Evolutionary conservation across 305 asterid genomes (phyloP), one percentile per base, ranked within the genome.

Genomic region (Fraxinus xanthoxyloides): DNA sequence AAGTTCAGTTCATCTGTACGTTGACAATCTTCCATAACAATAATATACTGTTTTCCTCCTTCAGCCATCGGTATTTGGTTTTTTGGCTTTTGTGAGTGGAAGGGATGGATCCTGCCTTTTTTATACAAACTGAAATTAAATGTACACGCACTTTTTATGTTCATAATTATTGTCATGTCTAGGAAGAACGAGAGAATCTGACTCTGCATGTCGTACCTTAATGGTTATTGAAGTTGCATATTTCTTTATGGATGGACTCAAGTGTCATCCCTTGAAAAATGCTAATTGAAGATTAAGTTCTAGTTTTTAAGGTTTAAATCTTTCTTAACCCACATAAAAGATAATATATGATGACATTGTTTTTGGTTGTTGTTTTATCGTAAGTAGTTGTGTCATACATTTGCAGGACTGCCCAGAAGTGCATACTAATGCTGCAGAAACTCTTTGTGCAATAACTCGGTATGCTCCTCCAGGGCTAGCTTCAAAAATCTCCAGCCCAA

Each of bases 1-100:
- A 96, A 96, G 89, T 93, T 93, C 87, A 92, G 95, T 87, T 94
- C 98, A 88, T 92, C 98, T 75, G 99, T 96, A 93, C 86, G 99
- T 92, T 83, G 83, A 84, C 54, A 75, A 51, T 84, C 82, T 84
- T 83, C 73, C 81, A 76, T 82, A 59, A 21, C 7, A 67, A 36
- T 80, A 23, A 19, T 31, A 40, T 80, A 72, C 79, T 59, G 51
- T 75, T 77, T 83, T 28, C 67, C 82, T 36, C 76, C 59, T 34
- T 32, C 21, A 46, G 21, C 46, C 73, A n/a, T 75, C 35, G 76
- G 28, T 83, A 36, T 76, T 81, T 75, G 54, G 81, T 74, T 72
- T 32, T 80, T 81, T 81, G 40, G 70, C 84, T 35, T 77, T 72
- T 38, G 76, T 75, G 35, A 78, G 84, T 72, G 43, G 77, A 80